Evolutionary conservation across 2,329 filamentous ascomycete genomes (phyloP).

Genomic region (Lizonia empirigonia): DNA sequence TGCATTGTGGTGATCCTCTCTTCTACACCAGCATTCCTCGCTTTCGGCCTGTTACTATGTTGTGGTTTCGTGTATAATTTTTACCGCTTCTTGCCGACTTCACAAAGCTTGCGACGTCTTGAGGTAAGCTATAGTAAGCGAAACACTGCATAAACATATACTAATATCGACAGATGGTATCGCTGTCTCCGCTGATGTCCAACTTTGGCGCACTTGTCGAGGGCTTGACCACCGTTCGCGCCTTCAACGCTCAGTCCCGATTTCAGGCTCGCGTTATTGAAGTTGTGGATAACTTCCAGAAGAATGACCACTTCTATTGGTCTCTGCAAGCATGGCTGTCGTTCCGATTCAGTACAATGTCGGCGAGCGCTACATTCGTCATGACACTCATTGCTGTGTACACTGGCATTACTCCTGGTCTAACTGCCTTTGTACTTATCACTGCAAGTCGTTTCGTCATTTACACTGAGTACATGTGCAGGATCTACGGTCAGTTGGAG

Average conservation of each 20-base stretch:
- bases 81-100: slow-evolving; percentile 76
- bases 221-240: slow-evolving; percentile 83
- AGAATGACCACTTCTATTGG: slow-evolving; percentile 96
- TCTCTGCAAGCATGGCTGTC: slow-evolving; percentile 83
- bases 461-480: slow-evolving; percentile 75
- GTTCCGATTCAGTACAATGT: slow-evolving; percentile 76
- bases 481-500: slow-evolving; percentile 81
- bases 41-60: slow-evolving; percentile 72
- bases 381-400: slow-evolving; percentile 77
- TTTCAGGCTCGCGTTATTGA: slow-evolving; percentile 81
- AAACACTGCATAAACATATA: background rate
- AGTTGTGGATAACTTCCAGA: slow-evolving; percentile 87
- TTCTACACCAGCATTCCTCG: slow-evolving; percentile 76
- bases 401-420: slow-evolving; percentile 74
- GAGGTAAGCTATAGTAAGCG: slow-evolving; percentile 55
- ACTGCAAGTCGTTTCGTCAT: slow-evolving; percentile 70
- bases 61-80: slow-evolving; percentile 75
- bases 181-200: slow-evolving; percentile 83
- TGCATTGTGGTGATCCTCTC: slow-evolving; percentile 78
- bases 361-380: slow-evolving; percentile 73
- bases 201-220: slow-evolving; percentile 90
- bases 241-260: slow-evolving; percentile 76
- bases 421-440: slow-evolving; percentile 83
- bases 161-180: slow-evolving; percentile 67
- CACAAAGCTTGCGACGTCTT: slow-evolving; percentile 79